phyloP scores from a whole-genome alignment of 352 stramenopile genomes.

The Bremia lactucae region DNA sequence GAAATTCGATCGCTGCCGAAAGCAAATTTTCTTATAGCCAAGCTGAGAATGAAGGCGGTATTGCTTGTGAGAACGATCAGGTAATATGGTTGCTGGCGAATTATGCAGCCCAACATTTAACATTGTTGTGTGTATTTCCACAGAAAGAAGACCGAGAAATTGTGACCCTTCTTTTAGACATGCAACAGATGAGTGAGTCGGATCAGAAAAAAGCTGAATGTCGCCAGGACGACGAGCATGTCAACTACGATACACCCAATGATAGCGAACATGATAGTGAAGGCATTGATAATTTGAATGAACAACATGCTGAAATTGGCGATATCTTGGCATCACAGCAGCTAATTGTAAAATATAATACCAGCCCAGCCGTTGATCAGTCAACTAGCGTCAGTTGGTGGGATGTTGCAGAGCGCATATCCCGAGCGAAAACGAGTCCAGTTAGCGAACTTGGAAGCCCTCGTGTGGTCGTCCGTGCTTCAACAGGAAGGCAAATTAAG shows the following conservation, averaged over 20 bases:
- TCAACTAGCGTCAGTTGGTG: constrained; percentile 30
- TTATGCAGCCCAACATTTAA: too few species aligned
- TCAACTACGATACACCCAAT: constrained; percentile 10
- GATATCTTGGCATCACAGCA: constrained; percentile 63
- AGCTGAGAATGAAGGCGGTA: constrained; percentile 7
- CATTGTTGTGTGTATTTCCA: too few species aligned
- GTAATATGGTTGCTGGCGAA: too few species aligned
- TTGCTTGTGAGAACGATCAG: constrained; percentile 4
- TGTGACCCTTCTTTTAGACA: constrained; percentile 34
- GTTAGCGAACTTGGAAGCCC: constrained; percentile 45
- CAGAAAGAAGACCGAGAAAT: constrained; percentile 39
- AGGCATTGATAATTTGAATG: constrained; percentile 8
- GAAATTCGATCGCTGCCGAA: constrained; percentile 34
- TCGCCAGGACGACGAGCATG: constrained; percentile 11
- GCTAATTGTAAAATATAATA: constrained; percentile 12
- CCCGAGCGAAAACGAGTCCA: constrained; percentile 19
- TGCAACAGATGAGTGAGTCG: constrained; percentile 26
- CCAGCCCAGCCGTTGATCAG: constrained; percentile 1
- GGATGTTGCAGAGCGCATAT: constrained; percentile 32
- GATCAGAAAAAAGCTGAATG: constrained; percentile 4
- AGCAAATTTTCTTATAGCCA: constrained; percentile 51
- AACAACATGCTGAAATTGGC: constrained; percentile 35
- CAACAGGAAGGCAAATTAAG: constrained; percentile 13
- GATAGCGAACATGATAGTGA: constrained; percentile 18
- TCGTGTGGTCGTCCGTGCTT: constrained; percentile 18